Conservation (phyloP, 2,329 filamentous ascomycete genomes). For the Pseudocercospora ulei region DNA sequence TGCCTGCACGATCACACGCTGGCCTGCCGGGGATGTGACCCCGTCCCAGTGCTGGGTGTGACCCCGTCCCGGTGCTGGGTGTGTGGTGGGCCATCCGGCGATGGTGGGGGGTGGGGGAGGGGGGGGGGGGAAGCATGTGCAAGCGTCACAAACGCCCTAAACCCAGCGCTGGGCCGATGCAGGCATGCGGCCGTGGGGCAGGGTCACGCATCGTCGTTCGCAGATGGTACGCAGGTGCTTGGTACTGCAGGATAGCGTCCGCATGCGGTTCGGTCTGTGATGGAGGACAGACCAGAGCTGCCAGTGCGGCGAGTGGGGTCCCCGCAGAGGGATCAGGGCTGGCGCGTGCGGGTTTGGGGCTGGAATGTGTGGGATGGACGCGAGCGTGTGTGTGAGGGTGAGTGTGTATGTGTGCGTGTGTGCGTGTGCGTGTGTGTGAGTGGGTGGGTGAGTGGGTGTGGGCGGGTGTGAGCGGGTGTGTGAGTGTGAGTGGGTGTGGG, state of each 20-base stretch:
- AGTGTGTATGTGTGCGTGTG: no score
- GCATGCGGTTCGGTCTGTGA: slow-evolving; percentile 18
- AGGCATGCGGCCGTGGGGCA: slow-evolving; percentile 27
- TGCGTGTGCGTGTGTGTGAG: no score
- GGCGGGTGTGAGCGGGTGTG: no score
- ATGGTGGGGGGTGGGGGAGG: no score
- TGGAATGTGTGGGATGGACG: no score
- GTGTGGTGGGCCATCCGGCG: slow-evolving; percentile 11
- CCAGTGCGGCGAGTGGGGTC: slow-evolving; percentile 17
- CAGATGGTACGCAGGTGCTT: slow-evolving; percentile 30
- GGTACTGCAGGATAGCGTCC: slow-evolving; percentile 13
- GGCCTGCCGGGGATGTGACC: slow-evolving; percentile 14
- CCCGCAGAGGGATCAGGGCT: slow-evolving; percentile 18
- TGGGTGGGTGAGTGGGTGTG: no score
- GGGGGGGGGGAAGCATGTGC: slow-evolving; percentile 20
- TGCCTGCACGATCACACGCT: slow-evolving; percentile 18
- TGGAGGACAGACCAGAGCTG: slow-evolving; percentile 9
- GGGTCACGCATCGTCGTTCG: slow-evolving; percentile 32
- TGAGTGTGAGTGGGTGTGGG: no score
- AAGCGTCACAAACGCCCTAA: slow-evolving; percentile 25
- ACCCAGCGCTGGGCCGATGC: slow-evolving; percentile 27
- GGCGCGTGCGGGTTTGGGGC: no score
- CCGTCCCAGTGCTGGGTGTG: no score
- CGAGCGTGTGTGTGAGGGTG: no score
- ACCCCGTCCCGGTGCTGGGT: no score